Conservation (phyloP, 352 stramenopile genomes). For the Pythium angustatum region DNA sequence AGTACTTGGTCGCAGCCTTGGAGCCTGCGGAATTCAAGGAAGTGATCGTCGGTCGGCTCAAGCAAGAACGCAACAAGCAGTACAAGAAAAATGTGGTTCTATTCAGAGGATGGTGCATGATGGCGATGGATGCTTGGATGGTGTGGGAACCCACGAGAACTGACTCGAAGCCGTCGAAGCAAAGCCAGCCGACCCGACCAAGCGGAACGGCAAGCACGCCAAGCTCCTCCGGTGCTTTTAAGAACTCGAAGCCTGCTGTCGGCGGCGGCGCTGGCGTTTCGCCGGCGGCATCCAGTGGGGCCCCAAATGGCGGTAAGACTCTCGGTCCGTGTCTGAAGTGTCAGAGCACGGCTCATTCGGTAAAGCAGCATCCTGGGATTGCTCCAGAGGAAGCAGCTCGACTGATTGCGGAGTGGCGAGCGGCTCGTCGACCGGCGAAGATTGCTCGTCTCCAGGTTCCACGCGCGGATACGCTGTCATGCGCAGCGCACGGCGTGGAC, state of each 20-base stretch:
- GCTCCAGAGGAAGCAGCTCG: neutral
- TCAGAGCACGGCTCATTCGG: neutral
- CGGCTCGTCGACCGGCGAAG: neutral
- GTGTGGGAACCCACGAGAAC: conserved; percentile 3
- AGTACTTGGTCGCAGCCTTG: conserved; percentile 6
- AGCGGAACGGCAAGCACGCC: too few species aligned
- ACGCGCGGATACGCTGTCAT: neutral
- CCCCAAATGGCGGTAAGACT: neutral
- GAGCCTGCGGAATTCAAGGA: conserved; percentile 2
- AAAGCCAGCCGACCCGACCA: too few species aligned
- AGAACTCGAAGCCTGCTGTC: neutral
- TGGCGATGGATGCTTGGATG: neutral
- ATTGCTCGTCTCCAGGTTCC: neutral
- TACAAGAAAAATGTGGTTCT: neutral
- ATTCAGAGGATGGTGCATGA: neutral
- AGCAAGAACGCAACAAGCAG: conserved; percentile 4
- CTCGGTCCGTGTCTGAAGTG: conserved; percentile 10
- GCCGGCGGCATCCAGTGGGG: neutral
- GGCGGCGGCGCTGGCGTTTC: neutral
- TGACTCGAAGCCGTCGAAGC: neutral
- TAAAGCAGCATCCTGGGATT: neutral
- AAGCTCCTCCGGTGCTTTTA: too few species aligned
- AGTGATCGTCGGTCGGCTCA: neutral
- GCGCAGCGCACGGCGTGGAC: neutral
- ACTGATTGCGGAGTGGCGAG: neutral